Conservation (phyloP, 2,329 filamentous ascomycete genomes). For the Aspergillus pseudotamarii region DNA sequence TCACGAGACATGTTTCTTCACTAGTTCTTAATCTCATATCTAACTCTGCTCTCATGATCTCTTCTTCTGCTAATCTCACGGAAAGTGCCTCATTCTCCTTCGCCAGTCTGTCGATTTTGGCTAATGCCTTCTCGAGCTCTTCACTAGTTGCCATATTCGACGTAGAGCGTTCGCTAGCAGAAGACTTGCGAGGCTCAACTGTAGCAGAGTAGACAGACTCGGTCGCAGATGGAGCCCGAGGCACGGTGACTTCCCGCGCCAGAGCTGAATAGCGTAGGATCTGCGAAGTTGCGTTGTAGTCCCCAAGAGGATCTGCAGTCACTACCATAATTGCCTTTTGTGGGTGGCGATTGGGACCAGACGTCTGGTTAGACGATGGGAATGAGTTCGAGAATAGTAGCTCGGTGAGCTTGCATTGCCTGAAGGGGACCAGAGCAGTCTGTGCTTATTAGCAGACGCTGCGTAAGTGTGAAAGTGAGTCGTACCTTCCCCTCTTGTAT, state of each 20-base stretch:
- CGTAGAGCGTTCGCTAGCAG: slow-evolving; percentile 47
- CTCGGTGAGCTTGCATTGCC: slow-evolving; percentile 84
- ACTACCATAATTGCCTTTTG: slow-evolving; percentile 96
- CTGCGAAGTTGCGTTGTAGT: slow-evolving; percentile 96
- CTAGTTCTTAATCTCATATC: slow-evolving; percentile 73
- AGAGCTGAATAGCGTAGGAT: slow-evolving; percentile 93
- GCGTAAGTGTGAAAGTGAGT: background rate
- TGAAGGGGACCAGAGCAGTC: slow-evolving; percentile 74
- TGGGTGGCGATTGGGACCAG: slow-evolving; percentile 60
- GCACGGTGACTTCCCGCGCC: slow-evolving; percentile 88
- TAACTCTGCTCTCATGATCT: slow-evolving; percentile 68
- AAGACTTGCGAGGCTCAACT: slow-evolving; percentile 36
- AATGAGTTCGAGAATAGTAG: slow-evolving; percentile 87
- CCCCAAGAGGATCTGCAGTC: slow-evolving; percentile 86
- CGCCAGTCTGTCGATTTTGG: slow-evolving; percentile 78
- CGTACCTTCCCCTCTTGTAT: slow-evolving; percentile 71
- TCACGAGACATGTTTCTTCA: slow-evolving; percentile 65
- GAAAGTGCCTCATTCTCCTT: slow-evolving; percentile 77
- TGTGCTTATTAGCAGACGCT: slow-evolving; percentile 38
- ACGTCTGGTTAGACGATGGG: slow-evolving; percentile 60
- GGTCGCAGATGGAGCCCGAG: slow-evolving; percentile 80
- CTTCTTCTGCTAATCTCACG: slow-evolving; percentile 69
- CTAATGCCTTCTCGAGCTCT: slow-evolving; percentile 79
- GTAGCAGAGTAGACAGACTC: slow-evolving; percentile 61
- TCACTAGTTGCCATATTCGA: slow-evolving; percentile 48